Conservation (phyloP, 1,284 basidiomycete genomes). For the Ganoderma sinense region DNA sequence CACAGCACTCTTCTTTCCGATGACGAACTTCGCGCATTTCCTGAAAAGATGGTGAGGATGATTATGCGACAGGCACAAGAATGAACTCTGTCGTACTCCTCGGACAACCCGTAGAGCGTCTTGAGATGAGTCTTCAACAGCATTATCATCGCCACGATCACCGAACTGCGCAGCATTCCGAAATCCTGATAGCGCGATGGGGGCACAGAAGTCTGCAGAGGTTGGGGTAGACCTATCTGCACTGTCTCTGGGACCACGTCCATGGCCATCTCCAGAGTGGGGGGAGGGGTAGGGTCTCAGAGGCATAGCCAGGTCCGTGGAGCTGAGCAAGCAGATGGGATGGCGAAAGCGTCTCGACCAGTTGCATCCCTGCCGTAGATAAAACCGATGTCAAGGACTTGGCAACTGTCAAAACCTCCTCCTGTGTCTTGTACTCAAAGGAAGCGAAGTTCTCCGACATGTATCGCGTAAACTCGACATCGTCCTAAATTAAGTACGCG, state of each 20-base stretch:
- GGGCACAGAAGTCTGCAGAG: slow-evolving; percentile 16
- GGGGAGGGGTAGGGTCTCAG: not conserved
- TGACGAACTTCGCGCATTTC: slow-evolving; percentile 86
- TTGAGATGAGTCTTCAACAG: slow-evolving; percentile 88
- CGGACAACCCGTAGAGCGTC: slow-evolving; percentile 80
- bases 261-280: slow-evolving; percentile 19
- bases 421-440: slow-evolving; percentile 94
- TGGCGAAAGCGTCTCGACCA: slow-evolving; percentile 74
- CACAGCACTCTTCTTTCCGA: slow-evolving; percentile 85
- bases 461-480: slow-evolving; percentile 86
- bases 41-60: slow-evolving; percentile 46
- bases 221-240: slow-evolving; percentile 7
- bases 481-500: slow-evolving; percentile 55
- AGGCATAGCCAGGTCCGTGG: slow-evolving; percentile 42
- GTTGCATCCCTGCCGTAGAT: slow-evolving; percentile 86
- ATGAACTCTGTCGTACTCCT: slow-evolving; percentile 72
- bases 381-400: slow-evolving; percentile 83
- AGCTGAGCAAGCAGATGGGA: slow-evolving; percentile 71
- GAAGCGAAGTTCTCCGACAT: slow-evolving; percentile 94
- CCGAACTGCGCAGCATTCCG: slow-evolving; percentile 66
- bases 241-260: slow-evolving; percentile 7
- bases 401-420: slow-evolving; percentile 90
- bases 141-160: slow-evolving; percentile 84
- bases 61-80: not conserved
- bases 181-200: slow-evolving; percentile 43